Evolutionary conservation across 495 filamentous ascomycete species (phyloP), one percentile per base, ranked within the genome.

Genomic region (Penicillium flavigenum): DNA sequence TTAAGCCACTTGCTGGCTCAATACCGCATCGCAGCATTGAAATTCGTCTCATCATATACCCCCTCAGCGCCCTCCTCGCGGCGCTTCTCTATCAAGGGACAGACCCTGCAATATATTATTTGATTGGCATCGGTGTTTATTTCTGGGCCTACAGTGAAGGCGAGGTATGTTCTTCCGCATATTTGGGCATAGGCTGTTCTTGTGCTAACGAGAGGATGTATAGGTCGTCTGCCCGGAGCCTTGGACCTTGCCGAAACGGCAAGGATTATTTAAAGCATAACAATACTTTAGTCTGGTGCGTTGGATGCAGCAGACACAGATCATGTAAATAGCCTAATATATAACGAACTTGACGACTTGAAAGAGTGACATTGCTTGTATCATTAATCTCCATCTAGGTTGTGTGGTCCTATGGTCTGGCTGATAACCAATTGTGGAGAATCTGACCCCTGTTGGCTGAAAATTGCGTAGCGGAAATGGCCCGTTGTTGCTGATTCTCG

Each of bases 141-240:
- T 97, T 97, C 65, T 97, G 94, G 92, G 95, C 89, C 0, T 98
- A 93, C 64, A 91, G 85, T 60, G 94, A 98, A 76, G 95, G 95
- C 71, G 95, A 99, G 88, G 91, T 96, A 71, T 63, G 87, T 73
- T 51, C 1, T 44, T 17, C n/a, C 19, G 14, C 9, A 10, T 45
- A 8, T 34, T 34, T 5, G 4, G 7, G 39, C 20, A 29, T 10
- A 27, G 5, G 51, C 45, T 16, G 32, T 26, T 34, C 24, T 5
- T 8, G 47, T 55, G 50, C 63, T 70, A 49, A 74, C 48, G 1
- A 27, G n/a, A 20, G 9, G 27, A 19, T 52, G 34, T 47, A 10
- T 51, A 82, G 80, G 62, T 81, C 39, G 81, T 86, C 0, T 84
- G 82, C 69, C 70, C 79, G 3, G 72, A 77, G 54, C 83, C 83